A percentile compares a stretch with the other conserved stretches of the same genome.
These are phyloP conservation scores for Meyerozyma carpophila DNA, from an alignment of 1,139 yeast genomes.

Conservation along the genomic window DNA sequence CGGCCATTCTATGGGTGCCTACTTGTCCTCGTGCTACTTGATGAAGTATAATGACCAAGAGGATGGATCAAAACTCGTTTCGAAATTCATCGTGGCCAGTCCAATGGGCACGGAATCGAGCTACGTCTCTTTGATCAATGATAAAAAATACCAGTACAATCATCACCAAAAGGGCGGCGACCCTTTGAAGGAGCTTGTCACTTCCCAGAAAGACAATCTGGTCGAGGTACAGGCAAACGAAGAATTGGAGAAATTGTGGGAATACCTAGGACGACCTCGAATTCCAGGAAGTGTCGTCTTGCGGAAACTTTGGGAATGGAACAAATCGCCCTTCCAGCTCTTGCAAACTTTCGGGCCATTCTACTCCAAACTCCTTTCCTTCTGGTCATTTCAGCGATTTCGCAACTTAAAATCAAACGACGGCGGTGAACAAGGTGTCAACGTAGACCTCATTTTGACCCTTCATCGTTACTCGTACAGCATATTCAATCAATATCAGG, in stretches of 20 bases:
- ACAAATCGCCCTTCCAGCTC: slow-evolving; percentile 37
- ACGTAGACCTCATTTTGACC: slow-evolving; percentile 25
- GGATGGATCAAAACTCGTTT: slow-evolving; percentile 16
- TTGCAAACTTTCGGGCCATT: slow-evolving; percentile 36
- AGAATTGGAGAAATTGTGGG: slow-evolving; percentile 26
- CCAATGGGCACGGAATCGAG: slow-evolving; percentile 47
- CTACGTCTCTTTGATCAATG: slow-evolving; percentile 28
- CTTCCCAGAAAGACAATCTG: slow-evolving; percentile 4
- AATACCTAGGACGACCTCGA: slow-evolving; percentile 31
- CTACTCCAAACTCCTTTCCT: slow-evolving; percentile 36
- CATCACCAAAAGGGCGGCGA: slow-evolving; percentile 24
- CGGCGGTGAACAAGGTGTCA: slow-evolving; percentile 2
- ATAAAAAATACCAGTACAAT: slow-evolving; percentile 26
- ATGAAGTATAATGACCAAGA: slow-evolving; percentile 31
- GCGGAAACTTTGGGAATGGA: slow-evolving; percentile 32
- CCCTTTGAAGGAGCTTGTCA: slow-evolving; percentile 14
- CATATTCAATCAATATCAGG: slow-evolving; percentile 40
- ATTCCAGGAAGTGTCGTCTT: slow-evolving; percentile 34
- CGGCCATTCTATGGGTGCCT: slow-evolving; percentile 45
- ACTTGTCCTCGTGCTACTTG: slow-evolving; percentile 34
- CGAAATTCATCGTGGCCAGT: slow-evolving; percentile 31
- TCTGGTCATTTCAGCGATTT: slow-evolving; percentile 41
- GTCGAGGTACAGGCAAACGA: slow-evolving; percentile 12
- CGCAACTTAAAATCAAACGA: slow-evolving; percentile 20
- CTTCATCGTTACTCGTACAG: slow-evolving; percentile 40